Percentiles rank a stretch among this genome's conserved stretches.
Conservation (phyloP, 768 basidiomycete species). For the Tulasnella sp. region DNA sequence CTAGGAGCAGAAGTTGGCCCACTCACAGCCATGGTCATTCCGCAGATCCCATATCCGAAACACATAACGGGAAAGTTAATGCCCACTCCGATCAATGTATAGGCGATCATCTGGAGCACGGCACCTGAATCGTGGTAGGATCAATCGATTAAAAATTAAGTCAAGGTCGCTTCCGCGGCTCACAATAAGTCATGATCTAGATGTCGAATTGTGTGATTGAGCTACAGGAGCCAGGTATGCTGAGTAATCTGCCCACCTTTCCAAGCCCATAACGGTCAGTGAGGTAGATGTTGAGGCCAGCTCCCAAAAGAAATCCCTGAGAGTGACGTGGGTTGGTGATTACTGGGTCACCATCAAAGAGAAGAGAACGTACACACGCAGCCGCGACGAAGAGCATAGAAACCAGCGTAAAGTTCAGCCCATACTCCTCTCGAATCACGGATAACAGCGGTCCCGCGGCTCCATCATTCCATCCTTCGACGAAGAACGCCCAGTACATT, state of each 20-base stretch:
- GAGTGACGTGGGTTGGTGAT: too few relatives aligned
- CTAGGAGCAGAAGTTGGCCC: not conserved
- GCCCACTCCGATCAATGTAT: not conserved
- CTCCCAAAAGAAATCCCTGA: not conserved
- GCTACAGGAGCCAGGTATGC: not conserved
- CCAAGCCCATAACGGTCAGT: constrained; percentile 8
- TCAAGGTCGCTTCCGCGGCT: not conserved
- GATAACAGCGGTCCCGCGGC: not conserved
- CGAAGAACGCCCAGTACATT: not conserved
- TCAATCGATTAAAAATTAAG: not conserved
- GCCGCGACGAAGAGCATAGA: constrained; percentile 9
- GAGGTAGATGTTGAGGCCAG: not conserved
- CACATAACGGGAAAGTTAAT: constrained; percentile 27
- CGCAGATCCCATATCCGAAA: constrained; percentile 35
- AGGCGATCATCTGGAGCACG: not conserved
- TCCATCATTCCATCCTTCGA: constrained; percentile 9
- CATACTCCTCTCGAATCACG: not conserved
- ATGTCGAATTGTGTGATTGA: too few relatives aligned
- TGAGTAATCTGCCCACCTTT: not conserved
- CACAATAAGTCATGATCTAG: constrained; percentile 1
- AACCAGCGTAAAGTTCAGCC: not conserved
- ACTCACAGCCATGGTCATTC: constrained; percentile 28
- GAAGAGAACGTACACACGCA: not conserved
- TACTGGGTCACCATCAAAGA: too few relatives aligned
- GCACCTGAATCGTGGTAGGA: not conserved